Conservation (phyloP, 1,284 basidiomycete species). For the Trichosporon asahii region DNA sequence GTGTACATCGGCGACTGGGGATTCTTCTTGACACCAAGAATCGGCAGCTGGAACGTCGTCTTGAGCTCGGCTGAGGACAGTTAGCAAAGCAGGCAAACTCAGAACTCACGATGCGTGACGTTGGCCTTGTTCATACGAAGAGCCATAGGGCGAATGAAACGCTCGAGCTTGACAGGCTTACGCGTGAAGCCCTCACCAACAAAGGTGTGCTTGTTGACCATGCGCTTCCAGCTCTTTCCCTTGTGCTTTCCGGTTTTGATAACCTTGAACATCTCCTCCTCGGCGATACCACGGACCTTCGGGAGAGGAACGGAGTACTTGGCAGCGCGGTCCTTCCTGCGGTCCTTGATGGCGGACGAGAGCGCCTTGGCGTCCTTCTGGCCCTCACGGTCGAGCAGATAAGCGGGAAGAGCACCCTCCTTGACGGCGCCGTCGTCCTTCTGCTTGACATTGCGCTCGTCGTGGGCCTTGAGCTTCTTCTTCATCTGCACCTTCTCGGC, state of each 20-base stretch:
- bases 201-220: constrained; percentile 99
- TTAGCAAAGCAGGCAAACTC: constrained; percentile 11
- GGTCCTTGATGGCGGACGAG: constrained; percentile 96
- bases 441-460: constrained; percentile 96
- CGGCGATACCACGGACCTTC: constrained; percentile 95
- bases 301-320: constrained; percentile 96
- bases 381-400: constrained; percentile 92
- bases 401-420: constrained; percentile 86
- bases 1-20: constrained; percentile 98
- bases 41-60: constrained; percentile 97
- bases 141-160: constrained; percentile 96
- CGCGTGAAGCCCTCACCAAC: constrained; percentile 97
- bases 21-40: constrained; percentile 98
- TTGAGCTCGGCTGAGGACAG: constrained; percentile 76
- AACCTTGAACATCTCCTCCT: constrained; percentile 99
- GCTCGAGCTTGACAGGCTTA: constrained; percentile 98
- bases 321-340: constrained; percentile 97
- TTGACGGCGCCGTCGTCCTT: constrained; percentile 75
- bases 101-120: constrained; percentile 89
- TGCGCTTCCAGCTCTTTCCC: constrained; percentile 97
- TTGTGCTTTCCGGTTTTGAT: constrained; percentile 97
- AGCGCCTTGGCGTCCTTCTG: constrained; percentile 97
- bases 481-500: constrained; percentile 98
- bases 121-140: constrained; percentile 97
- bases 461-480: constrained; percentile 98